Conservation (phyloP, 306 rosid genomes). For the Vigna unguiculata region DNA sequence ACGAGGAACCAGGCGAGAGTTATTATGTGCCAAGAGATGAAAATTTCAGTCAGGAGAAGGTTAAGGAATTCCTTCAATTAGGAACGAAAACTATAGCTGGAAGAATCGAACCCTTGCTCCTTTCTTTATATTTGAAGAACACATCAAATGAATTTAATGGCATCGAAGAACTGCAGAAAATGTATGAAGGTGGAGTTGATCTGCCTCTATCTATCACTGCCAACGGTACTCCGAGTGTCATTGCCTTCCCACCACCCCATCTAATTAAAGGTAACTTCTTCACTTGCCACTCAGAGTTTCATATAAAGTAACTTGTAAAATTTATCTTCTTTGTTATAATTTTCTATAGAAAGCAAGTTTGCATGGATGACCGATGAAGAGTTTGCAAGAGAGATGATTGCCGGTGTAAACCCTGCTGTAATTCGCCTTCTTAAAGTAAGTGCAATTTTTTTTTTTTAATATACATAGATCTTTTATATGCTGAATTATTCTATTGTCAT, state of each 20-base stretch:
- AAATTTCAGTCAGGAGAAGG: conserved; percentile 61
- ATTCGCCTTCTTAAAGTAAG: conserved; percentile 49
- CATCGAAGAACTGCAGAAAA: conserved; percentile 59
- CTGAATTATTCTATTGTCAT: background rate
- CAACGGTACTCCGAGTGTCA: conserved; percentile 26
- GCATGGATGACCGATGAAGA: conserved; percentile 78
- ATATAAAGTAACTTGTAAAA: too few relatives aligned
- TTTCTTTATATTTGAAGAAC: conserved; percentile 35
- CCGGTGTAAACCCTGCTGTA: conserved; percentile 65
- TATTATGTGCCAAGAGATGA: conserved; percentile 72
- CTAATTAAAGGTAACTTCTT: conserved; percentile 56
- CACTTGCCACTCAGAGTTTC: too few relatives aligned
- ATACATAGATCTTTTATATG: background rate
- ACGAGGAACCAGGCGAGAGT: conserved; percentile 46
- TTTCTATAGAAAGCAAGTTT: conserved; percentile 49
- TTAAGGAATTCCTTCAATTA: conserved; percentile 58
- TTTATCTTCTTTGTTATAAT: background rate
- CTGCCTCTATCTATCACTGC: conserved; percentile 44
- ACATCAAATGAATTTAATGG: conserved; percentile 52
- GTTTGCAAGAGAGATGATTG: conserved; percentile 72
- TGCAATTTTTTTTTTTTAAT: background rate
- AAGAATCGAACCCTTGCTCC: background rate
- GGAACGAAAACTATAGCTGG: conserved; percentile 44
- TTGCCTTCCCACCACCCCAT: conserved; percentile 63
- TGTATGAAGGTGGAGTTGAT: conserved; percentile 64